Base-by-base conservation (phyloP, 768 basidiomycete species). In the Ephemerocybe angulata region DNA sequence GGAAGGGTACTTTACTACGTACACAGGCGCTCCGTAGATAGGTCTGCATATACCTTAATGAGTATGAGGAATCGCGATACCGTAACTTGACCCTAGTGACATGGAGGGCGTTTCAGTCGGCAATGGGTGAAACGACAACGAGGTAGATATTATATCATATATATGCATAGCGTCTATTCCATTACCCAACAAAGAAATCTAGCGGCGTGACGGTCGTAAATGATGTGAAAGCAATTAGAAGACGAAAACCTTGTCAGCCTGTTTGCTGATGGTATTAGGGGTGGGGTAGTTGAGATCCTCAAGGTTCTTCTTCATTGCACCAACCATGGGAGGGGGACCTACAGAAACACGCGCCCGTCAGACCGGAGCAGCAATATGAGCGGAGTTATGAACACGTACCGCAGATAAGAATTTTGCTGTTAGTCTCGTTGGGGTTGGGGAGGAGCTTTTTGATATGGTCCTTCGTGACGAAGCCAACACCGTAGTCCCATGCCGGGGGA, bases 381-480 rank as follows among this genome's bases (percentile, higher is more conserved):
- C n/a, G n/a, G n/a, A n/a, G n/a, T n/a, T n/a, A n/a, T n/a, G n/a
- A n/a, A n/a, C n/a, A n/a, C n/a, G n/a, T n/a, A n/a, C 93, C 93
- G 70, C 93, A 97, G 66, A 97, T 79, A 54, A 96, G 82, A 49
- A 95, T 75, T 71, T 93, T 94, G 80, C 85, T 86, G 59, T 88
- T 78, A n/a, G 73, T 67, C 24, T 72, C 72, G 17, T 78, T 72
- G 3, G 76, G 74, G 63, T 76, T 74, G n/a, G 92, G 93, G 70
- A 98, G 77, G 70, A 85, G 77, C 59, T 85, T 73, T 65, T 88
- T 81, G 64, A 99, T 93, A 67, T 97, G 93, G 11, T 93, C 92
- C 72, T 90, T 91, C 62, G 87, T 83, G 52, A 99, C 91, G 64
- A 97, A 99, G 35, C 97, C 97, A 52, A 86, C 84, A 56, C 94